A percentile compares a stretch with the other conserved stretches of the same genome.
Evolutionary conservation across 2,329 filamentous ascomycete species (phyloP).

Genomic region (Verticillium zaregamsianum): DNA sequence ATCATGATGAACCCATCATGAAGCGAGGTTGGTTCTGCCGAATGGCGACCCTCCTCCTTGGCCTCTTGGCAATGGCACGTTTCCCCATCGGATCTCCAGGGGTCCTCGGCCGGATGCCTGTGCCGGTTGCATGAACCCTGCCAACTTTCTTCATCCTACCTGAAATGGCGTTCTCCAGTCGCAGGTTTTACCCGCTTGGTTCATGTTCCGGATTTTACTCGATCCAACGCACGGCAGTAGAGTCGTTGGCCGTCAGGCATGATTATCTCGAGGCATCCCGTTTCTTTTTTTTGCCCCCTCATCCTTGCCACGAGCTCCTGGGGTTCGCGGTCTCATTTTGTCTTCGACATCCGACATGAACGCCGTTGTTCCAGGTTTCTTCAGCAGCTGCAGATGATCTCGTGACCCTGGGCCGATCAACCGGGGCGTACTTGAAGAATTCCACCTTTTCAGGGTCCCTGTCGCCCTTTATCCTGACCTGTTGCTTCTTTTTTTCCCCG

Average conservation of each 20-base stretch:
- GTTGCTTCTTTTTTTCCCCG: neutral
- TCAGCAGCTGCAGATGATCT: neutral
- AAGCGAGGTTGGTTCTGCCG: neutral
- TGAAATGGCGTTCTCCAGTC: neutral
- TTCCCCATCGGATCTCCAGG: neutral
- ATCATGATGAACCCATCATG: neutral
- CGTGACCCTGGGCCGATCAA: neutral
- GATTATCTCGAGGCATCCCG: neutral
- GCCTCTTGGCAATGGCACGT: neutral
- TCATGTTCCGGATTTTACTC: neutral
- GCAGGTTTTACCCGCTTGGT: neutral
- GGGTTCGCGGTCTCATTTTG: neutral
- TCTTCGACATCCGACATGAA: neutral
- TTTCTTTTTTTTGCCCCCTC: neutral
- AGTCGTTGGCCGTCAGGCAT: neutral
- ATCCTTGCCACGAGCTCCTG: neutral
- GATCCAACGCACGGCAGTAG: neutral
- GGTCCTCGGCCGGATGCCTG: neutral
- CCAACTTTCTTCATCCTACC: neutral
- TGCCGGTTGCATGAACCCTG: neutral
- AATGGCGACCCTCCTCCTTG: neutral
- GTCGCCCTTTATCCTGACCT: neutral
- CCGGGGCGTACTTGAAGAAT: neutral
- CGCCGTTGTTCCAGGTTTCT: neutral
- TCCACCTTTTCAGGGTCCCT: neutral